phyloP scores from a whole-genome alignment of 768 basidiomycete species.

The Agrocybe praecox region DNA sequence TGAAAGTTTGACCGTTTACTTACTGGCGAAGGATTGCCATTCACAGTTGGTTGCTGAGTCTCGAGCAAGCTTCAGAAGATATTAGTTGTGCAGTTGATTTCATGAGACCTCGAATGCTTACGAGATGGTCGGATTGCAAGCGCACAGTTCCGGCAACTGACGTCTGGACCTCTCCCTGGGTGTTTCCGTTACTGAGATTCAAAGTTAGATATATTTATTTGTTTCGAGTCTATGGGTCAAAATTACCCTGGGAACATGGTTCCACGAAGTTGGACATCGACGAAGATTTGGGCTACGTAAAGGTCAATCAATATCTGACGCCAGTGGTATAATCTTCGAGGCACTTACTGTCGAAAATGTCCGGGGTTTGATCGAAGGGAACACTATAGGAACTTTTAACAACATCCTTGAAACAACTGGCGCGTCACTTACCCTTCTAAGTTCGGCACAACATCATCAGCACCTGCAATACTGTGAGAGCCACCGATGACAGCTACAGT shows the following conservation, averaged over 20 bases:
- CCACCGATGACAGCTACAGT: slow-evolving; percentile 35
- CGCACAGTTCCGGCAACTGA: slow-evolving; percentile 43
- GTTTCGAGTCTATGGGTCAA: neutral
- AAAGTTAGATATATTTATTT: neutral
- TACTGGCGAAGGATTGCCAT: slow-evolving; percentile 45
- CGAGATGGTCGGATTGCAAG: slow-evolving; percentile 43
- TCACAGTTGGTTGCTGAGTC: slow-evolving; percentile 48
- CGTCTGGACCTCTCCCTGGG: slow-evolving; percentile 40
- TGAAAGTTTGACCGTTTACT: slow-evolving; percentile 19
- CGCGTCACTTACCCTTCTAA: slow-evolving; percentile 14
- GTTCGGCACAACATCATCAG: slow-evolving; percentile 34
- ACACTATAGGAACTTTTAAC: neutral
- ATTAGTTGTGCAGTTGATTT: neutral
- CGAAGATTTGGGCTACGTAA: slow-evolving; percentile 37
- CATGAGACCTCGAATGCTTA: slow-evolving; percentile 10
- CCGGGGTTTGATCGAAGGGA: slow-evolving; percentile 46
- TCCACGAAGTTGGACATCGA: slow-evolving; percentile 47
- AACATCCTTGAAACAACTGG: neutral
- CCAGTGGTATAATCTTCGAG: too few species aligned
- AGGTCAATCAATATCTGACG: too few species aligned
- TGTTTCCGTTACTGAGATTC: slow-evolving; percentile 36
- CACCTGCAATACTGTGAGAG: slow-evolving; percentile 25
- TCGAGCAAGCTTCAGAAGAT: slow-evolving; percentile 25
- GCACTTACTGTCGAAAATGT: slow-evolving; percentile 37
- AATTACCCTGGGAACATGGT: slow-evolving; percentile 42